Evolutionary conservation across 139 green algal genomes (phyloP), one percentile per base, ranked within the genome.

Genomic region (Gonium pectorale): DNA sequence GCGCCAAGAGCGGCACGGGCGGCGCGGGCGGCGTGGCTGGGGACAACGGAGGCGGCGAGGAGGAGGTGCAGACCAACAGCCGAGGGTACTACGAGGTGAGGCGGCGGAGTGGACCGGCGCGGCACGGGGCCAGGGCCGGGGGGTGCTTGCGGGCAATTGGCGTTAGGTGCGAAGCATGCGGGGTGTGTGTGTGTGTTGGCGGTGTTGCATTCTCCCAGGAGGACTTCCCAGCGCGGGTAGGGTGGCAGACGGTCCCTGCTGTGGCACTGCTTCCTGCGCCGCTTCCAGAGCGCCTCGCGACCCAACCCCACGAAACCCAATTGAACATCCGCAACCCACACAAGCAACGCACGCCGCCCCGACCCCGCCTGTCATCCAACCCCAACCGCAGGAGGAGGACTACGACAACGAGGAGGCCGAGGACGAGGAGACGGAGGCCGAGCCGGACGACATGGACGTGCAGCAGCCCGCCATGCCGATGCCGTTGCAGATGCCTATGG

Each of bases 331-430:
- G n/a, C n/a, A n/a, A n/a, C n/a, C n/a, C n/a, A n/a, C n/a, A n/a
- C n/a, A n/a, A n/a, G n/a, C n/a, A n/a, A n/a, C n/a, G n/a, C n/a
- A n/a, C n/a, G n/a, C n/a, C n/a, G n/a, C n/a, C n/a, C n/a, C n/a
- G n/a, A n/a, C n/a, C n/a, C n/a, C n/a, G n/a, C n/a, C n/a, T n/a
- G n/a, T n/a, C n/a, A n/a, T n/a, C n/a, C n/a, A n/a, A n/a, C n/a
- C n/a, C n/a, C n/a, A n/a, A n/a, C n/a, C n/a, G 37, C 74, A 83
- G 77, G 77, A 83, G 43, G 77, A 83, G 60, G 77, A 83, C 21
- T 83, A 83, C 35, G 62, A 83, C 26, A 26, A 31, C 1, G 77
- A 83, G 43, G 77, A 83, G 31, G 59, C 26, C 4, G 74, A 82
- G 49, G 79, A 85, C 37, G 67, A 83, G 29, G 68, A 82, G 44